Base-by-base conservation (phyloP, 2,329 filamentous ascomycete species). In the Talaromyces verruculosus region DNA sequence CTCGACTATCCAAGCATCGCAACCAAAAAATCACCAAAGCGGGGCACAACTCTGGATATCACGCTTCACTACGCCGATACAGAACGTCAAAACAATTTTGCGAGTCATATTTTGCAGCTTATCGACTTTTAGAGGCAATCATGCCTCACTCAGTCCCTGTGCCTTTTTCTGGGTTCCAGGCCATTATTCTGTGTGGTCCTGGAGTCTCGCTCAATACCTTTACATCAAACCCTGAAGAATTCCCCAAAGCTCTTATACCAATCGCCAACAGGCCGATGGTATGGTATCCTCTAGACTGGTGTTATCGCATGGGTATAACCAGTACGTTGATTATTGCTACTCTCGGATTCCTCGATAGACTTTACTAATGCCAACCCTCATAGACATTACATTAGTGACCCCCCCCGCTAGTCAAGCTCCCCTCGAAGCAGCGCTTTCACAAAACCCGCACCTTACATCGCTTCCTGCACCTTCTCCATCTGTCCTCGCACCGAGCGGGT, bases 401-500 rank as follows among this genome's bases (percentile, higher is more conserved):
- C 81, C 82, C 62, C 77, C 81, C 7, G 73, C 78, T 22, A 79
- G 79, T 30, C 75, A 77, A 65, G 74, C 76, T 61, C 77, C 81
- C 13, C 72, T 84, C 25, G 77, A 82, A 67, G 79, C 80, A 49
- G 81, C 82, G 51, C 75, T 84, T 15, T 78, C 79, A 58, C 80
- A 82, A 70, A 83, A 84, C 63, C 82, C 82, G 19, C 79, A 84
- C 67, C 77, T 84, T 10, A 84, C 82, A 43, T 81, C 82, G 19
- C 76, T 84, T 7, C 80, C 81, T 3, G 74, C 77, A 19, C 82
- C 81, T n/a, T 79, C 78, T 1, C 77, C 78, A 59, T 91, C 91
- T 67, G 89, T 97, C 28, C 81, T 97, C 22, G 89, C 93, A 0
- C 94, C 94, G 0, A 81, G 84, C 71, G 88, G 86, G 49, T 83